Percentiles rank a stretch among this genome's conserved stretches.
phyloP scores from a whole-genome alignment of 257 asterid genomes.

The Knoxia roxburghii region DNA sequence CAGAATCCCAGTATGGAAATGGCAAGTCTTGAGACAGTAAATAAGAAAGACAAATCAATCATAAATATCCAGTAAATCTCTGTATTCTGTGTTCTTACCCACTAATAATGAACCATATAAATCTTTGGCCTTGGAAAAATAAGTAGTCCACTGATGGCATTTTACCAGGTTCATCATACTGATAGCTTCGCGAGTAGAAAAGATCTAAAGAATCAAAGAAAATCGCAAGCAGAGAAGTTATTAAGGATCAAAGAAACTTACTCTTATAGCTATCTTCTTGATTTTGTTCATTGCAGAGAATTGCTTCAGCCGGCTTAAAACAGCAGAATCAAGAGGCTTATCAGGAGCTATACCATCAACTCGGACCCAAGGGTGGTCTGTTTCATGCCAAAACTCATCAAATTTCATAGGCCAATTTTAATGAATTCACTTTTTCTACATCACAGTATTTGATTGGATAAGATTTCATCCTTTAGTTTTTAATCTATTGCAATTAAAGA shows the following conservation, averaged over 20 bases:
- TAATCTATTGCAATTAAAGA: not conserved
- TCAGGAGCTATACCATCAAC: slow-evolving; percentile 38
- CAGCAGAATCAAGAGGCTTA: slow-evolving; percentile 49
- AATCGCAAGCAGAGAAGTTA: not conserved
- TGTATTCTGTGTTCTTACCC: not conserved
- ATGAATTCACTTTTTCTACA: not conserved
- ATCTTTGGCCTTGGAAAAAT: not conserved
- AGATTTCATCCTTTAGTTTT: not conserved
- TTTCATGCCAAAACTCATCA: not conserved
- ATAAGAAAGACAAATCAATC: not conserved
- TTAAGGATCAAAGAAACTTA: slow-evolving; percentile 18
- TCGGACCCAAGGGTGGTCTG: slow-evolving; percentile 44
- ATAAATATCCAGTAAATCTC: not conserved
- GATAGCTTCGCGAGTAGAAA: too few relatives aligned
- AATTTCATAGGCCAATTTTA: not conserved
- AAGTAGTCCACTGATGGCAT: not conserved
- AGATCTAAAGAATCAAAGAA: too few relatives aligned
- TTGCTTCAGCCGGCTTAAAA: slow-evolving; percentile 39
- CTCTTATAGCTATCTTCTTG: slow-evolving; percentile 44
- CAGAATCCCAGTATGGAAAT: not conserved
- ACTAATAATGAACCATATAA: not conserved
- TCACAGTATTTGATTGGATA: not conserved
- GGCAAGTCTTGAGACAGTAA: not conserved
- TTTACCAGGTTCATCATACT: not conserved
- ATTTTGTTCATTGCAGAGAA: slow-evolving; percentile 46